Conservation (phyloP, 441 rosid species). For the Mallotus repandus region DNA sequence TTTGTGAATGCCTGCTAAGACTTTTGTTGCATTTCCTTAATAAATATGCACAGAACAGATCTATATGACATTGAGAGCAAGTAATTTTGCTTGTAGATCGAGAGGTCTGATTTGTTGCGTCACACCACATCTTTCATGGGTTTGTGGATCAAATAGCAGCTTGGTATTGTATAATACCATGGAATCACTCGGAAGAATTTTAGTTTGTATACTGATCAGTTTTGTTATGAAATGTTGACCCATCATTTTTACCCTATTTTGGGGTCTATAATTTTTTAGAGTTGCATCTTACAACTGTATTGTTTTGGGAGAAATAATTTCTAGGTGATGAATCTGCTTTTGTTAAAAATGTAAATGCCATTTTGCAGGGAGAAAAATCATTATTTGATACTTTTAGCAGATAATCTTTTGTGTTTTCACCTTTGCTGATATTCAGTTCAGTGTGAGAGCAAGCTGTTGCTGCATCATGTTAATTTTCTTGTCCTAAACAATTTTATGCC, state of each 20-base stretch:
- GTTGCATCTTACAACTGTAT: background rate
- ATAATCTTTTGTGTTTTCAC: background rate
- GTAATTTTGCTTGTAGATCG: slow-evolving; percentile 29
- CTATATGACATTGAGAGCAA: slow-evolving; percentile 63
- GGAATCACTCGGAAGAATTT: background rate
- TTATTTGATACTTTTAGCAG: background rate
- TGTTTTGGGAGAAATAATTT: slow-evolving; percentile 5
- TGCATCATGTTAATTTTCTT: too few species aligned
- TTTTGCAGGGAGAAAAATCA: background rate
- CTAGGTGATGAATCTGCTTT: background rate
- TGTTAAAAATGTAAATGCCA: background rate
- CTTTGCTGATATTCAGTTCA: background rate
- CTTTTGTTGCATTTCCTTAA: slow-evolving; percentile 39
- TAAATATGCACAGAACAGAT: slow-evolving; percentile 42
- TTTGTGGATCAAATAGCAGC: background rate
- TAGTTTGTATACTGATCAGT: background rate
- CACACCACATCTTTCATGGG: background rate
- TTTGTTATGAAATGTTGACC: background rate
- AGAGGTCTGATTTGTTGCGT: slow-evolving; percentile 1
- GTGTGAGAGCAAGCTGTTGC: background rate
- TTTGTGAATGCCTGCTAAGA: background rate
- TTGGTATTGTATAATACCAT: background rate
- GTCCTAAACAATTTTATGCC: too few species aligned
- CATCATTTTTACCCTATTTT: background rate
- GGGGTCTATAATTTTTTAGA: background rate